Evolutionary conservation across 129 eudicot genomes (phyloP).

Genomic region (Flaveria linearis): DNA sequence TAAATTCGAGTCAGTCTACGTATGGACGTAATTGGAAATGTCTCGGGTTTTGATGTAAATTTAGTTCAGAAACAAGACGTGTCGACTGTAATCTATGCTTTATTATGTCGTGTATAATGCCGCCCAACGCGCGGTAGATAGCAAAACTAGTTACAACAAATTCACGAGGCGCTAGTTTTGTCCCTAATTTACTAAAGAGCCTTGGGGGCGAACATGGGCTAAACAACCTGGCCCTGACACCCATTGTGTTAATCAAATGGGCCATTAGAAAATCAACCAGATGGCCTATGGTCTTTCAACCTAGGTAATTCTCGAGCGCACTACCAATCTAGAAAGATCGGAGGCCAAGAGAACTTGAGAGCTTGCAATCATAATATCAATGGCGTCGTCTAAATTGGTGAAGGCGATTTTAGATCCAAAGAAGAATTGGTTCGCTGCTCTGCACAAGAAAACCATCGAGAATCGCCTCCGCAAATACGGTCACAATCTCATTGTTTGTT

Average conservation of each 20-base stretch:
- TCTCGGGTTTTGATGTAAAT: too few relatives aligned
- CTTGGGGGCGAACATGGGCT: neutral
- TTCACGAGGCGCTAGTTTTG: too few relatives aligned
- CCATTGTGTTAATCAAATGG: neutral
- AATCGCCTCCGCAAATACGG: conserved; percentile 59
- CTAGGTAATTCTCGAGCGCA: neutral
- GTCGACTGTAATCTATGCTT: too few relatives aligned
- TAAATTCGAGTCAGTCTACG: too few relatives aligned
- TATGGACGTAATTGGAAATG: too few relatives aligned
- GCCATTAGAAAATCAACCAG: neutral
- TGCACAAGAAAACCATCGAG: conserved; percentile 53
- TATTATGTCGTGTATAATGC: too few relatives aligned
- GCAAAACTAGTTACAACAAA: too few relatives aligned
- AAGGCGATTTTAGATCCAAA: conserved; percentile 49
- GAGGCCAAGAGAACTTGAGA: neutral
- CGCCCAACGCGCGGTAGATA: too few relatives aligned
- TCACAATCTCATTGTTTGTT: neutral
- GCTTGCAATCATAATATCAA: conserved; percentile 8
- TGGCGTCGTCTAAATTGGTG: conserved; percentile 46
- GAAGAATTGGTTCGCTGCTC: conserved; percentile 55
- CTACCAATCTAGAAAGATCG: conserved; percentile 14
- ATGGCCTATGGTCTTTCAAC: neutral
- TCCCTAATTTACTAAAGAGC: too few relatives aligned
- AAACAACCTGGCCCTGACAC: neutral
- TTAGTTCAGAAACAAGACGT: too few relatives aligned